Evolutionary conservation across 164 flowering plant genomes (phyloP), one percentile per base, ranked within the genome.

Genomic region (Malania oleifera): DNA sequence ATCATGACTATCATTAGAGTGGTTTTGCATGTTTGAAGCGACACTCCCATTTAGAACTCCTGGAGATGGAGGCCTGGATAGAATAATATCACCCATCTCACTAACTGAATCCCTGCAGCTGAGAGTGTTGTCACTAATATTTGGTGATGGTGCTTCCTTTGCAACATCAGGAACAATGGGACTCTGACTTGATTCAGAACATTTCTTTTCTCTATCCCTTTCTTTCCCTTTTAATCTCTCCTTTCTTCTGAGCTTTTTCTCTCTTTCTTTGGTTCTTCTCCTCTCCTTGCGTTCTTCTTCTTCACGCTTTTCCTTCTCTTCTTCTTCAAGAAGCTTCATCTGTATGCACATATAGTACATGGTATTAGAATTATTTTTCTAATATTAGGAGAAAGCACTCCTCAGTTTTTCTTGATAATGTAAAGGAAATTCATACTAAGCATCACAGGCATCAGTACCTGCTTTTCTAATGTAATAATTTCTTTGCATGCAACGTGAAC

Each of bases 321-420:
- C 99, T 77, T 93, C 99, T 76, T 93, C 97, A 54, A 93, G 96
- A 72, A 93, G 96, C 70, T 90, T 90, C 70, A 67, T 81, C 99
- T 93, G 85, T 52, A 60, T 51, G 51, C 35, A 63, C 56, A 70
- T 66, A 51, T 47, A 23, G 48, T 38, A 54, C 25, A 54, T 34
- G 43, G 53, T n/a, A 28, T 59, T 5, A 57, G 64, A 23, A 62
- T 15, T 26, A 26, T 17, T 45, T 37, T 53, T 56, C 22, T 2
- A 13, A 52, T 39, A 54, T 20, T 13, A 61, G 29, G 14, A 52
- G n/a, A 29, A n/a, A 47, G 5, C 2, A 27, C 26, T 10, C 23
- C 43, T 31, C n/a, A 18, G 14, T 7, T 25, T 45, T 58, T 35
- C 25, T 37, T 61, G 54, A 23, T 37, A 55, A 5, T 14, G 12